Evolutionary conservation across 257 asterid species (phyloP), one percentile per base, ranked within the genome.

Genomic region (Perilla frutescens): DNA sequence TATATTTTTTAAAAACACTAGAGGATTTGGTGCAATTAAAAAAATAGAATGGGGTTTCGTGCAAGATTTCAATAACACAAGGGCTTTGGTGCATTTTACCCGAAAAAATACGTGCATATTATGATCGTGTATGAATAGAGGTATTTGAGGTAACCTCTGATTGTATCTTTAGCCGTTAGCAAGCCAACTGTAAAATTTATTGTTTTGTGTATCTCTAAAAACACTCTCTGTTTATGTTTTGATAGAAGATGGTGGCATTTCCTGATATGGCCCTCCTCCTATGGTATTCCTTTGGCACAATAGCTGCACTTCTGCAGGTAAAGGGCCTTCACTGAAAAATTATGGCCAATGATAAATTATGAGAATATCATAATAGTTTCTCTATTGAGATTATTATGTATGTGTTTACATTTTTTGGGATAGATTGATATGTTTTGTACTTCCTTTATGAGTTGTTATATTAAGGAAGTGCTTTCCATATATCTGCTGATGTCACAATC

Each of bases 241-340:
- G 49, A 56, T 51, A 80, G 80, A 75, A 55, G 74, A 70, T 66
- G 72, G 68, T n/a, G 36, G 44, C 41, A 4, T 80, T 63, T 49
- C 65, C 43, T 43, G 78, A 64, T 72, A 34, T 84, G 73, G 85
- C 82, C 65, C 82, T 65, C 7, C 8, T 65, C 61, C 50, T 81
- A 20, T 84, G 88, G 88, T 43, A 44, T 41, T 84, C 88, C 12
- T 76, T 57, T 60, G 88, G 86, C 75, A 84, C 88, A 12, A 14
- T 81, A 8, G 68, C 76, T 60, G 72, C 79, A 69, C 84, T 84
- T n/a, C n/a, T 84, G 68, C 82, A 81, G 85, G 88, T 84, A 81
- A 36, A 34, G 9, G 41, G 51, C 37, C 6, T 20, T 34, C 5
- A 6, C 8, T 62, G 32, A 48, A 6, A 2, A 68, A 29, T 15